Evolutionary conservation across 1,139 yeast genomes (phyloP).

Genomic region (Casaregolazyma lundiana): DNA sequence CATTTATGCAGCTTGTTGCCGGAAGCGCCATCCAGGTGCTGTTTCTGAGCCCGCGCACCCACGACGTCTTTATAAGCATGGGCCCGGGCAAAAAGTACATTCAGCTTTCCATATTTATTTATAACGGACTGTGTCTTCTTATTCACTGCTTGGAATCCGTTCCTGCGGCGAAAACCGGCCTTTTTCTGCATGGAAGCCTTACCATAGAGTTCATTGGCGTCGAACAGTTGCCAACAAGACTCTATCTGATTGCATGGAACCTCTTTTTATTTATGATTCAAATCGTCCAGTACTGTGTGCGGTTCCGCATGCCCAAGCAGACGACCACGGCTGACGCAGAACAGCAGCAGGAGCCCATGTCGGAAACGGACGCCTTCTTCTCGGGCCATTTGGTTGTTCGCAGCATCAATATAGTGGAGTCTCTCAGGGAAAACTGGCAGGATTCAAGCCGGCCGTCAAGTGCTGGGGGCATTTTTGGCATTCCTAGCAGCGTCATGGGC

Average conservation of each 20-base stretch:
- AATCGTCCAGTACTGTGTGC: constrained; percentile 22
- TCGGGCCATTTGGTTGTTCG: constrained; percentile 24
- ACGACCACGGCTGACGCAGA: constrained; percentile 3
- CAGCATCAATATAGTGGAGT: constrained; percentile 14
- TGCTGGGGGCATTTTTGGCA: background rate
- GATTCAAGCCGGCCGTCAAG: constrained; percentile 6
- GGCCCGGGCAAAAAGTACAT: constrained; percentile 22
- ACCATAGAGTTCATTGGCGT: constrained; percentile 35
- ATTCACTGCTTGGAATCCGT: constrained; percentile 18
- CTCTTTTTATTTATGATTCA: constrained; percentile 22
- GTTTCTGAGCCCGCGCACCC: constrained; percentile 23
- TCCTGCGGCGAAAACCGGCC: constrained; percentile 19
- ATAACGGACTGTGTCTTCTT: constrained; percentile 19
- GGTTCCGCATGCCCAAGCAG: constrained; percentile 17
- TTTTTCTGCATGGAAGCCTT: constrained; percentile 33
- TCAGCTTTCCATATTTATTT: constrained; percentile 19
- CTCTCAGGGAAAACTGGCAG: constrained; percentile 14
- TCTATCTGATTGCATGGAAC: constrained; percentile 26
- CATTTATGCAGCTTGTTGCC: constrained; percentile 23
- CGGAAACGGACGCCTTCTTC: constrained; percentile 2
- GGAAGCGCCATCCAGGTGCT: constrained; percentile 25
- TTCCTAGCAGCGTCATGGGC: too few species aligned
- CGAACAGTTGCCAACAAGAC: constrained; percentile 20
- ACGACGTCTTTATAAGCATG: constrained; percentile 18
- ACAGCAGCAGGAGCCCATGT: constrained; percentile 1